Percentiles rank a stretch among this genome's conserved stretches.
phyloP scores from a whole-genome alignment of 2,329 filamentous ascomycete genomes.

The Calonectria pseudoreteaudii region DNA sequence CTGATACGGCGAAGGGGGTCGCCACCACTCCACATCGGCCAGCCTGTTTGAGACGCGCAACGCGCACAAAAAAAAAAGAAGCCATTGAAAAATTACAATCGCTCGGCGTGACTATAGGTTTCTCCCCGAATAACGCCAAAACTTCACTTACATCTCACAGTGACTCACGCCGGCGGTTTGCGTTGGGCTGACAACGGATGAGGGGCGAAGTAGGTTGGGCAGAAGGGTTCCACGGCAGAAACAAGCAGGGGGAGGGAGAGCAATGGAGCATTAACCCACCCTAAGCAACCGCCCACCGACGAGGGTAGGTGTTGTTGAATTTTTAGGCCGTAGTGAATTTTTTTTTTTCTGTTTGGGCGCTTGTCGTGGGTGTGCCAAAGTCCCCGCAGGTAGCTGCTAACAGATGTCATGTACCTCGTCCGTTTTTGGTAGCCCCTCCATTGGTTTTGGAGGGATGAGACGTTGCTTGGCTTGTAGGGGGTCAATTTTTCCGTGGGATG shows the following conservation, averaged over 20 bases:
- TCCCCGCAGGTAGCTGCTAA: conserved; percentile 45
- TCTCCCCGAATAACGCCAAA: conserved; percentile 3
- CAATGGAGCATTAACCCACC: conserved; percentile 30
- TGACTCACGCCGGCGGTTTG: conserved; percentile 44
- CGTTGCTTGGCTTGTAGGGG: background rate
- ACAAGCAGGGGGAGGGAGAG: conserved; percentile 11
- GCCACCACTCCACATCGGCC: background rate
- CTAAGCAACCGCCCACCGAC: conserved; percentile 31
- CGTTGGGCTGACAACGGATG: conserved; percentile 43
- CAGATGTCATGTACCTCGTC: conserved; percentile 44
- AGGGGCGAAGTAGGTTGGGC: conserved; percentile 45
- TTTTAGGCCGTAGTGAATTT: conserved; percentile 43
- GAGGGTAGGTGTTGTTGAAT: conserved; percentile 32
- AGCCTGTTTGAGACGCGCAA: background rate
- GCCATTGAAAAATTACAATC: background rate
- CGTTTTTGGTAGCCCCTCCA: conserved; percentile 19
- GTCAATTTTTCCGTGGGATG: background rate
- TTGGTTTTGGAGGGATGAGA: conserved; percentile 7
- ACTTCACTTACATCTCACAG: conserved; percentile 7
- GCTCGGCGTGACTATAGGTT: background rate
- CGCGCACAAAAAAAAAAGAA: background rate
- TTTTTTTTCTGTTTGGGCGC: conserved; percentile 33
- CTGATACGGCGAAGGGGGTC: background rate
- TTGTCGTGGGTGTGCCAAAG: conserved; percentile 27
- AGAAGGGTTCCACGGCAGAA: conserved; percentile 34